phyloP scores from a whole-genome alignment of 108 stramenopile genomes.

The Skeletonema grethae region DNA sequence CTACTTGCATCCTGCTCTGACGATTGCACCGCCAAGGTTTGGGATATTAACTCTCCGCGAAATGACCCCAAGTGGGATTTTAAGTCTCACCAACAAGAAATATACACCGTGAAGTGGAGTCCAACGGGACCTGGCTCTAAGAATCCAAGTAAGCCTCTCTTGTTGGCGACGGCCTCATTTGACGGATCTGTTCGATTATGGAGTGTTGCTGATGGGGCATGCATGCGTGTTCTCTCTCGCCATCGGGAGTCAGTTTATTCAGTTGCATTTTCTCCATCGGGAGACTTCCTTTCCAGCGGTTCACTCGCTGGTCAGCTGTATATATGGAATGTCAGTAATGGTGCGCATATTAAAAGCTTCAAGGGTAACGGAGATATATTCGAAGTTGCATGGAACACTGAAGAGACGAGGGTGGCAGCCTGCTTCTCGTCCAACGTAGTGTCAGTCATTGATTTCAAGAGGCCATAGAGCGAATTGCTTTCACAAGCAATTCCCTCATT shows the following conservation, averaged over 20 bases:
- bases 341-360: slow-evolving; percentile 80
- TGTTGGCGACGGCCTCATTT: slow-evolving; percentile 95
- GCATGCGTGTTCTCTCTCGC: slow-evolving; percentile 77
- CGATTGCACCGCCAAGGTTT: slow-evolving; percentile 96
- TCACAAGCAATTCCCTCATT: background rate
- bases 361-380: slow-evolving; percentile 92
- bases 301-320: slow-evolving; percentile 89
- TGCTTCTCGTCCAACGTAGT: slow-evolving; percentile 91
- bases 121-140: slow-evolving; percentile 91
- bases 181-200: slow-evolving; percentile 95
- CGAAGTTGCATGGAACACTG: slow-evolving; percentile 93
- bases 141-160: slow-evolving; percentile 82
- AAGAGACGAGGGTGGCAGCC: slow-evolving; percentile 88
- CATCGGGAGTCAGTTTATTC: slow-evolving; percentile 91
- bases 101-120: slow-evolving; percentile 97
- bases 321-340: slow-evolving; percentile 88
- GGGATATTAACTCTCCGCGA: slow-evolving; percentile 73
- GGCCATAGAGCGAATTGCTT: slow-evolving; percentile 13
- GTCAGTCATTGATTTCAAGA: slow-evolving; percentile 83
- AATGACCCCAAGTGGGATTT: slow-evolving; percentile 84
- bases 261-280: slow-evolving; percentile 89
- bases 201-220: slow-evolving; percentile 85
- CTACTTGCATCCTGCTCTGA: slow-evolving; percentile 95
- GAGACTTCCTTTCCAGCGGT: slow-evolving; percentile 83
- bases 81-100: slow-evolving; percentile 91